Evolutionary conservation across 805 yeast genomes (phyloP).

Genomic region (Ogataea glucozyma): DNA sequence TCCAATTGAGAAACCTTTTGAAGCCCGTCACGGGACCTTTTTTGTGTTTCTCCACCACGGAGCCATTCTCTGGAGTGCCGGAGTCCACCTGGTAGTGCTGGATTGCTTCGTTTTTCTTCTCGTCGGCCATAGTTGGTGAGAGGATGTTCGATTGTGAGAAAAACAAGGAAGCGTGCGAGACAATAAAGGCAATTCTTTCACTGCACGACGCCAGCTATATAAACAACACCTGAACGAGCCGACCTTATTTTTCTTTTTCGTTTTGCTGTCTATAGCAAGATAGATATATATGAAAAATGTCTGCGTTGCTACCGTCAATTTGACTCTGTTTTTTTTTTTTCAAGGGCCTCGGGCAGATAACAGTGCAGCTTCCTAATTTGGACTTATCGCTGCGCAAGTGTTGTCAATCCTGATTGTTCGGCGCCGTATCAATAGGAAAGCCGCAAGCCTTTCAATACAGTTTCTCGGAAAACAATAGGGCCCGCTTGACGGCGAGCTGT

Average conservation of each 20-base stretch:
- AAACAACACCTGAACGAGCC: no score
- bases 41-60: neutral
- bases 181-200: no score
- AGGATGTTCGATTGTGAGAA: no score
- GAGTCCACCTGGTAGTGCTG: constrained; percentile 1
- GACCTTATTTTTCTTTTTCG: no score
- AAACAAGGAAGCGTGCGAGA: no score
- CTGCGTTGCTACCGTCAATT: neutral
- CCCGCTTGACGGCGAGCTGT: no score
- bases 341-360: constrained; percentile 3
- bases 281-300: no score
- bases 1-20: neutral
- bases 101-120: neutral
- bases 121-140: constrained; percentile 1
- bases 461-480: no score
- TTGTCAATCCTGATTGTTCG: neutral
- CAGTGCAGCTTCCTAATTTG: neutral
- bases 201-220: no score
- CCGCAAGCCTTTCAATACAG: no score
- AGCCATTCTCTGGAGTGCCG: constrained; percentile 1
- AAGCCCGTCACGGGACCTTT: neutral
- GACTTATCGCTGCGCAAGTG: neutral
- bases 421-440: constrained; percentile 1
- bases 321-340: neutral
- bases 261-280: no score